phyloP scores from a whole-genome alignment of 1,284 basidiomycete genomes.

The Naganishia albida region DNA sequence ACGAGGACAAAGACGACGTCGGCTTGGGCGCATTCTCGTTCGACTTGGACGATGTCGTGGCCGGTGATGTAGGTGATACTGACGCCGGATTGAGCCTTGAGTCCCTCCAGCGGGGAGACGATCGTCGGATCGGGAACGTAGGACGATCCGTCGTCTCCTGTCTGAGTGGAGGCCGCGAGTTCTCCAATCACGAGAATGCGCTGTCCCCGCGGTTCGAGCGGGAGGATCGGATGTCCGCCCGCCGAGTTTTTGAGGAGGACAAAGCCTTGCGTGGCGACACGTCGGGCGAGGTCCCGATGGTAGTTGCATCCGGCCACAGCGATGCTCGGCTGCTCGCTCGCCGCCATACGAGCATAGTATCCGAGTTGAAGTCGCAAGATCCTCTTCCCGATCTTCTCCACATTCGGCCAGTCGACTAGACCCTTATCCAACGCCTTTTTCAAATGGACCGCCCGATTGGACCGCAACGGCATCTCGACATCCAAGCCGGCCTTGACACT shows the following conservation, averaged over 20 bases:
- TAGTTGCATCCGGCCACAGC: slow-evolving; percentile 4
- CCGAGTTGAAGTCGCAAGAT: slow-evolving; percentile 12
- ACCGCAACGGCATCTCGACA: slow-evolving; percentile 21
- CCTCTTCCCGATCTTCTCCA: slow-evolving; percentile 12
- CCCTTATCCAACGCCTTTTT: neutral
- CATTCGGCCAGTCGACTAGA: slow-evolving; percentile 1
- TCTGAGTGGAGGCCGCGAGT: slow-evolving; percentile 18
- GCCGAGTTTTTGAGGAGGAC: slow-evolving; percentile 11
- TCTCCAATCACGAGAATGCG: slow-evolving; percentile 20
- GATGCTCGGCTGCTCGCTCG: too few species aligned
- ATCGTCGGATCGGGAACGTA: slow-evolving; percentile 12
- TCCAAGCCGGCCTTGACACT: slow-evolving; percentile 23
- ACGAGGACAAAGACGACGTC: slow-evolving; percentile 17
- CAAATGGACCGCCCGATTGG: slow-evolving; percentile 4
- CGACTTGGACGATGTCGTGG: neutral
- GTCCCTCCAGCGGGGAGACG: slow-evolving; percentile 19
- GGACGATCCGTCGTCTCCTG: slow-evolving; percentile 18
- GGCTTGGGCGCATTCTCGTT: neutral
- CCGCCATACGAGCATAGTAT: neutral
- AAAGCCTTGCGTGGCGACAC: slow-evolving; percentile 9
- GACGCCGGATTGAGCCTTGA: slow-evolving; percentile 2
- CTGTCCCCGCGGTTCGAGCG: neutral
- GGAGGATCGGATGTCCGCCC: neutral
- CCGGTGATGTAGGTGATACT: slow-evolving; percentile 19
- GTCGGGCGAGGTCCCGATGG: slow-evolving; percentile 3